These are phyloP conservation scores for Alternaria alternata DNA, from an alignment of 2,329 filamentous ascomycete species.

Conservation along the genomic window DNA sequence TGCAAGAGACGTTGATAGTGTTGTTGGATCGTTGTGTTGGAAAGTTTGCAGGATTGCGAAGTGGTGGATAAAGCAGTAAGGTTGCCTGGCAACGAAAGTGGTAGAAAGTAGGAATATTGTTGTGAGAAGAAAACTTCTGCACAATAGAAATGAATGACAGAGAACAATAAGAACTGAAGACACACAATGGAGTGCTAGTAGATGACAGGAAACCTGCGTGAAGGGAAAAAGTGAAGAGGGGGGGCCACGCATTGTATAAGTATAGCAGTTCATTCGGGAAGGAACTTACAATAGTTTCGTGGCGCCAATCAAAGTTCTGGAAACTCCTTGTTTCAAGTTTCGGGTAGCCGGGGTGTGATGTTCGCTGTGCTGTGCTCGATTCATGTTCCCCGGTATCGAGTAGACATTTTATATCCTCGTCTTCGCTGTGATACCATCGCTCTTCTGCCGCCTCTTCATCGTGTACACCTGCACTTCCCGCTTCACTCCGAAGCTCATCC, in stretches of 20 bases:
- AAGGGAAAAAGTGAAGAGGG: conserved; percentile 30
- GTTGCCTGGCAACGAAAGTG: conserved; percentile 34
- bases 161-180: conserved; percentile 40
- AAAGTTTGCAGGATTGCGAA: conserved; percentile 17
- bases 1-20: conserved; percentile 33
- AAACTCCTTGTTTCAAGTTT: conserved; percentile 49
- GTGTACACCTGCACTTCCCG: conserved; percentile 23
- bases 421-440: conserved; percentile 30
- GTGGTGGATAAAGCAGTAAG: conserved; percentile 16
- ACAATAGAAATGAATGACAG: conserved; percentile 44
- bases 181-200: conserved; percentile 38
- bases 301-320: conserved; percentile 42
- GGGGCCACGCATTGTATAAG: conserved; percentile 40
- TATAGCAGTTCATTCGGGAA: conserved; percentile 31
- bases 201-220: conserved; percentile 45
- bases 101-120: conserved; percentile 23
- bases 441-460: conserved; percentile 32
- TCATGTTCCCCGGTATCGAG: conserved; percentile 31
- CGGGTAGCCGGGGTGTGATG: conserved; percentile 35
- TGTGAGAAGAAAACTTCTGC: conserved; percentile 19
- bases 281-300: conserved; percentile 41
- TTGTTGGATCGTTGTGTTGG: conserved; percentile 17
- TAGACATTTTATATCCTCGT: conserved; percentile 42
- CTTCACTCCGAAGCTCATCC: conserved; percentile 33
- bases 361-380: conserved; percentile 39